Evolutionary conservation across 345 rosid species (phyloP).

Genomic region (Hypericum perforatum): DNA sequence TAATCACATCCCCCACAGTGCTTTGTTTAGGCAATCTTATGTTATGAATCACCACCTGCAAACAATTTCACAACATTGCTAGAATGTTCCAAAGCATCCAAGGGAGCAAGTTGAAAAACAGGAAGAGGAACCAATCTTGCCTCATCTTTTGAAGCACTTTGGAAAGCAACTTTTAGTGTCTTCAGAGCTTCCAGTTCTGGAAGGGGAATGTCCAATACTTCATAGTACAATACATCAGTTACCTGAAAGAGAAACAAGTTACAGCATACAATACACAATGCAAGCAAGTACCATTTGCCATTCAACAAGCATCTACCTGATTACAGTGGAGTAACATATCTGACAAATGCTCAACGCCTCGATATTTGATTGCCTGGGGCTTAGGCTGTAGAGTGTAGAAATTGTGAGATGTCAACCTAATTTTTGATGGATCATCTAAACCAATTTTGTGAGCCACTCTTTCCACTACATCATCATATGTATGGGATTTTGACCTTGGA

Average conservation of each 20-base stretch:
- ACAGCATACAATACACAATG: too few relatives aligned
- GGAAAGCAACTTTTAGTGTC: slow-evolving; percentile 78
- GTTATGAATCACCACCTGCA: slow-evolving; percentile 76
- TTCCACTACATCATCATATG: too few relatives aligned
- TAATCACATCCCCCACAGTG: slow-evolving; percentile 82
- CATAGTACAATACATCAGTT: slow-evolving; percentile 86
- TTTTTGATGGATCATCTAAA: too few relatives aligned
- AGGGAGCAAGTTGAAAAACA: background rate
- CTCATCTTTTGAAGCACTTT: slow-evolving; percentile 72
- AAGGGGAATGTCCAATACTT: slow-evolving; percentile 91
- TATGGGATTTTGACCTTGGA: too few relatives aligned
- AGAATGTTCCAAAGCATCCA: slow-evolving; percentile 3
- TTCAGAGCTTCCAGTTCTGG: slow-evolving; percentile 90
- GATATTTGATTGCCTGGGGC: too few relatives aligned
- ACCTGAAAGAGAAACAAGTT: slow-evolving; percentile 32
- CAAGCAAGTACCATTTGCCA: too few relatives aligned
- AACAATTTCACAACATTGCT: slow-evolving; percentile 12
- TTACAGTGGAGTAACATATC: too few relatives aligned
- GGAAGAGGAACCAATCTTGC: slow-evolving; percentile 28
- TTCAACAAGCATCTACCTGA: too few relatives aligned
- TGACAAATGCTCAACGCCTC: too few relatives aligned
- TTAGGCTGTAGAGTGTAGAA: too few relatives aligned
- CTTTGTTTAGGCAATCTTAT: slow-evolving; percentile 90
- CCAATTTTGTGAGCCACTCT: too few relatives aligned
- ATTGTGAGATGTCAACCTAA: too few relatives aligned